A percentile compares a stretch with the other conserved stretches of the same genome.
These are phyloP conservation scores for Neofusicoccum parvum DNA, from an alignment of 2,329 filamentous ascomycete species.

Conservation along the genomic window DNA sequence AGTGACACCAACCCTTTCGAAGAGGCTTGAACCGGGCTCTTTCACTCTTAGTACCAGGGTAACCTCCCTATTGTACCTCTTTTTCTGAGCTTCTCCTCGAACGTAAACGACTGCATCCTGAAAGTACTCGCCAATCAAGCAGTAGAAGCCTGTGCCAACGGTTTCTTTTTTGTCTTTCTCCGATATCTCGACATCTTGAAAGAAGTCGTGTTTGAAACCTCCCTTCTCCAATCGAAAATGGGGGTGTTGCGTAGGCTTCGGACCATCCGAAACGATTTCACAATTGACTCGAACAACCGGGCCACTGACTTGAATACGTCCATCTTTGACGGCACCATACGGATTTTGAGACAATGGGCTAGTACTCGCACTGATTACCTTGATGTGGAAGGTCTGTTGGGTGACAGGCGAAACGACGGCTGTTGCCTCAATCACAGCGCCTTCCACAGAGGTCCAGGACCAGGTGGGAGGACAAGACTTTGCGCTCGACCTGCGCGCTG, in stretches of 20 bases:
- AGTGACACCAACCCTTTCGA: too few relatives aligned
- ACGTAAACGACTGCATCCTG: too few relatives aligned
- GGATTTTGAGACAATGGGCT: not conserved
- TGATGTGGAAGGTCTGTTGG: not conserved
- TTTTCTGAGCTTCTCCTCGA: too few relatives aligned
- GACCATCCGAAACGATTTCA: not conserved
- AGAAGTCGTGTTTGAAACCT: not conserved
- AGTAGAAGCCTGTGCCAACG: not conserved
- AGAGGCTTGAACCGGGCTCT: too few relatives aligned
- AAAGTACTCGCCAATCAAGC: not conserved
- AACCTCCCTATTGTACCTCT: too few relatives aligned
- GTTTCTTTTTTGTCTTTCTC: not conserved
- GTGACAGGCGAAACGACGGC: not conserved
- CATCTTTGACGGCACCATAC: not conserved
- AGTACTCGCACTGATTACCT: not conserved
- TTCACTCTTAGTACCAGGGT: too few relatives aligned
- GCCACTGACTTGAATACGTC: not conserved
- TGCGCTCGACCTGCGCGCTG: not conserved
- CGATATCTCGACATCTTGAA: not conserved
- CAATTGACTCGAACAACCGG: not conserved
- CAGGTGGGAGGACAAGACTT: not conserved
- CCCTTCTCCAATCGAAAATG: not conserved
- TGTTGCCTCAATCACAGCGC: not conserved
- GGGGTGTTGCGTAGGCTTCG: not conserved
- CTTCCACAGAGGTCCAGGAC: slow-evolving; percentile 10